A percentile compares a stretch with the other conserved stretches of the same genome.
Evolutionary conservation across 2,329 filamentous ascomycete genomes (phyloP).

Genomic region (Aspergillus ibericus): DNA sequence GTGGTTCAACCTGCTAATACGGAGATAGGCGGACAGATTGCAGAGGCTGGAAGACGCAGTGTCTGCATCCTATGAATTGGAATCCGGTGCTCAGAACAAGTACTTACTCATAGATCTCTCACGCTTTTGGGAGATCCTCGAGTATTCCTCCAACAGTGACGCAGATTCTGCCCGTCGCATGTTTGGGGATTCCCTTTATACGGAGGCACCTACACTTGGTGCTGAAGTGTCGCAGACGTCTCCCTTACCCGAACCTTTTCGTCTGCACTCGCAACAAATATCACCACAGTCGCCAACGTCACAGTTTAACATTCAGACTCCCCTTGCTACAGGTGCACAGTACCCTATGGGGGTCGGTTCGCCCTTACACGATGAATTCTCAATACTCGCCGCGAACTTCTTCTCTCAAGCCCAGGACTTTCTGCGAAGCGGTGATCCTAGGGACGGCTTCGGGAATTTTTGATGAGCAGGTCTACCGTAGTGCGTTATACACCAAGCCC

Average conservation of each 20-base stretch:
- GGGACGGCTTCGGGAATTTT: conserved; percentile 37
- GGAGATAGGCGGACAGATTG: conserved; percentile 43
- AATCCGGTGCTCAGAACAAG: conserved; percentile 35
- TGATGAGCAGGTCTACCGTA: conserved; percentile 10
- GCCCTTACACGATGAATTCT: conserved; percentile 44
- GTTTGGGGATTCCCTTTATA: conserved; percentile 45
- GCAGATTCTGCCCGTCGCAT: conserved; percentile 36
- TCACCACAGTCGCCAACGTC: conserved; percentile 15
- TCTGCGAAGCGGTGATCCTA: conserved; percentile 39
- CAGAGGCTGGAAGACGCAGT: conserved; percentile 47
- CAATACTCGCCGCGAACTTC: conserved; percentile 50
- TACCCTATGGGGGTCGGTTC: conserved; percentile 22
- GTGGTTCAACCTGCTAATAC: neutral
- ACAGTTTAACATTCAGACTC: conserved; percentile 21
- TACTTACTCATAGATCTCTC: conserved; percentile 48
- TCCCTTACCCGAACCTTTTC: conserved; percentile 45
- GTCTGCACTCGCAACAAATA: conserved; percentile 31
- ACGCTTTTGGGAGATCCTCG: conserved; percentile 52
- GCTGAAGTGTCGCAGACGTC: conserved; percentile 46
- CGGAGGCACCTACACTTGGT: conserved; percentile 25
- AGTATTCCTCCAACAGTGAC: conserved; percentile 48
- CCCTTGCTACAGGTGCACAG: conserved; percentile 16
- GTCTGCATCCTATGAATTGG: conserved; percentile 44
- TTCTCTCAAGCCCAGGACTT: conserved; percentile 50
- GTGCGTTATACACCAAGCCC: neutral